Percentiles rank a stretch among this genome's conserved stretches.
Evolutionary conservation across 2,329 filamentous ascomycete species (phyloP).

Genomic region (Talaromyces sp.): DNA sequence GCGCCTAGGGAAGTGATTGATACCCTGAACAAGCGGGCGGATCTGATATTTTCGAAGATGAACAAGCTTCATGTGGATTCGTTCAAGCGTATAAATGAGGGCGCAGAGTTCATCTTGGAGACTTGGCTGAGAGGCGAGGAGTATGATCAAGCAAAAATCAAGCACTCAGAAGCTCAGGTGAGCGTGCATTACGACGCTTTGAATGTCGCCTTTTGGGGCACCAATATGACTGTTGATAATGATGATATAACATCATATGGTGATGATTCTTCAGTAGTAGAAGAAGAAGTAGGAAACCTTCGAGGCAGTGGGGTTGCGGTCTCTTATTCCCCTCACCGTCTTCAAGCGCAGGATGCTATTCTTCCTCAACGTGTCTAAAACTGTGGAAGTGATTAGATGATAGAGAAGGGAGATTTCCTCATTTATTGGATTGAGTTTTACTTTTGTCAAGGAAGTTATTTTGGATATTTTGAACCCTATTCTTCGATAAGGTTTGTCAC

Average conservation of each 20-base stretch:
- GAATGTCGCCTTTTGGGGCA: not conserved
- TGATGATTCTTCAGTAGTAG: not conserved
- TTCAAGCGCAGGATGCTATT: not conserved
- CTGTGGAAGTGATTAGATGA: not conserved
- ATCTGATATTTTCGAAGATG: not conserved
- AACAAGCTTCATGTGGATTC: not conserved
- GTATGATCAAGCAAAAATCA: not conserved
- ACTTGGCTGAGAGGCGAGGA: not conserved
- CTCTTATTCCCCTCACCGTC: not conserved
- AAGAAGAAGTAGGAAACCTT: not conserved
- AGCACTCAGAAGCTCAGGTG: not conserved
- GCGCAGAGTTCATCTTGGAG: not conserved
- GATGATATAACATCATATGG: not conserved
- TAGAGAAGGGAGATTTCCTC: not conserved
- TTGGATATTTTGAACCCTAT: not conserved
- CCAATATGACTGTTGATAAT: not conserved
- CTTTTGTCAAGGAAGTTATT: not conserved
- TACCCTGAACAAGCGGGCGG: not conserved
- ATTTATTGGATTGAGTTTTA: not conserved
- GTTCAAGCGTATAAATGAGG: not conserved
- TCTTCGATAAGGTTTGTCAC: not conserved
- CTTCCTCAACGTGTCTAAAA: not conserved
- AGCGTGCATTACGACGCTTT: not conserved
- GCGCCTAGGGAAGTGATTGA: not conserved
- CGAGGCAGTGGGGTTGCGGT: not conserved